phyloP scores from a whole-genome alignment of 2,329 filamentous ascomycete genomes.

The Stagonosporopsis cucurbitacearum region DNA sequence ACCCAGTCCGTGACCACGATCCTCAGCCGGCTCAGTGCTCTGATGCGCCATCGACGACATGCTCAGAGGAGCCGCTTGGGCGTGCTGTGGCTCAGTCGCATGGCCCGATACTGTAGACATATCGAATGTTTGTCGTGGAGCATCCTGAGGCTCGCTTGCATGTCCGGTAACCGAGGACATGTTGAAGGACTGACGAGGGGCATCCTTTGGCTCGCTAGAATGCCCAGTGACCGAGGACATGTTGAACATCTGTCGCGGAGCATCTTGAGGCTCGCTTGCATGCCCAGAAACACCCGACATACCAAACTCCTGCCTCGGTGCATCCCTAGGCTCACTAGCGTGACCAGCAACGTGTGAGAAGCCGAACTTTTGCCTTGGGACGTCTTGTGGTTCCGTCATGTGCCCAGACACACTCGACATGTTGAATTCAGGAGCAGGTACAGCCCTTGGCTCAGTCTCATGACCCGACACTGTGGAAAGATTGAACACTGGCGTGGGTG shows the following conservation, averaged over 20 bases:
- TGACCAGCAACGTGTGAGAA: constrained; percentile 35
- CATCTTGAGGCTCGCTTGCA: constrained; percentile 33
- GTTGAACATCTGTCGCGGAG: constrained; percentile 15
- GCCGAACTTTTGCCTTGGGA: constrained; percentile 25
- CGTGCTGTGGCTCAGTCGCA: constrained; percentile 26
- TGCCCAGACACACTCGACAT: constrained; percentile 35
- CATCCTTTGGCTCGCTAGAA: background rate
- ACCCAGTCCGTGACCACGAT: constrained; percentile 4
- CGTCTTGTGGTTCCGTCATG: constrained; percentile 35
- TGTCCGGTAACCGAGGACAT: background rate
- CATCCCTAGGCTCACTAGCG: constrained; percentile 24
- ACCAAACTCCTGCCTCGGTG: constrained; percentile 22
- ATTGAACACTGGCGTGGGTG: constrained; percentile 20
- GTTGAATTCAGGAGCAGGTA: constrained; percentile 24
- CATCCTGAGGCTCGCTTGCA: background rate
- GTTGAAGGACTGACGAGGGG: background rate
- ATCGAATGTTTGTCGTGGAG: constrained; percentile 7
- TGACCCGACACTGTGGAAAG: constrained; percentile 34
- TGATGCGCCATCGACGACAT: constrained; percentile 38
- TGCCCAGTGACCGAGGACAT: constrained; percentile 12
- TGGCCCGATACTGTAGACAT: constrained; percentile 17
- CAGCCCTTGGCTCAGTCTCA: constrained; percentile 27
- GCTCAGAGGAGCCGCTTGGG: constrained; percentile 17
- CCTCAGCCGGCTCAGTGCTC: constrained; percentile 36
- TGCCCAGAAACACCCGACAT: constrained; percentile 33